Conservation (phyloP, 495 filamentous ascomycete species). For the Daldinia caldariorum region DNA sequence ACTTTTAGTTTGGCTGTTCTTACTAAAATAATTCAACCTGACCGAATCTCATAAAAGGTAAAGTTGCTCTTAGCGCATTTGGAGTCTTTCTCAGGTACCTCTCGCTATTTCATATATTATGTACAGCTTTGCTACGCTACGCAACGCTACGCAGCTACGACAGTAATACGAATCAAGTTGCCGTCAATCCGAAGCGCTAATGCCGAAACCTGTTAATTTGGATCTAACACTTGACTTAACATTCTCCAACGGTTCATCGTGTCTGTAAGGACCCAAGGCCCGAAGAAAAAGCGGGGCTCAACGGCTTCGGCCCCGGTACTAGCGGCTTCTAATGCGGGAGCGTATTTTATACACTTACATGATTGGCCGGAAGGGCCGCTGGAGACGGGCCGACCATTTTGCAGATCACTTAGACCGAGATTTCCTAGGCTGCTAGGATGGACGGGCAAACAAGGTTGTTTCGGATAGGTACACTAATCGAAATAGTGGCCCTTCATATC, state of each 20-base stretch:
- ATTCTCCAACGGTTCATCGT: background rate
- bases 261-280: background rate
- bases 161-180: background rate
- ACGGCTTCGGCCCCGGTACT: conserved; percentile 27
- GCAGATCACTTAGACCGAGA: conserved; percentile 5
- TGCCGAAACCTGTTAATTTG: background rate
- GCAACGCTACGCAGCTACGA: background rate
- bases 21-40: background rate
- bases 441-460: conserved; percentile 3
- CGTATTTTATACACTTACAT: background rate
- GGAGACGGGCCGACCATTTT: conserved; percentile 18
- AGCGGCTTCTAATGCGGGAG: conserved; percentile 13
- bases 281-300: conserved; percentile 31
- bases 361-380: conserved; percentile 16
- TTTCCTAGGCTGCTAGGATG: background rate
- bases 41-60: background rate
- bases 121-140: background rate
- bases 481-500: background rate
- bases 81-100: background rate
- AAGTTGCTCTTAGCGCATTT: background rate
- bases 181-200: background rate
- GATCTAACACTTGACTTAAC: background rate
- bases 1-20: no score
- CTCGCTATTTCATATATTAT: no score
- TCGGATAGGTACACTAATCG: background rate